Conservation (phyloP, 1,139 yeast species). For the Yamadazyma epiphylla region DNA sequence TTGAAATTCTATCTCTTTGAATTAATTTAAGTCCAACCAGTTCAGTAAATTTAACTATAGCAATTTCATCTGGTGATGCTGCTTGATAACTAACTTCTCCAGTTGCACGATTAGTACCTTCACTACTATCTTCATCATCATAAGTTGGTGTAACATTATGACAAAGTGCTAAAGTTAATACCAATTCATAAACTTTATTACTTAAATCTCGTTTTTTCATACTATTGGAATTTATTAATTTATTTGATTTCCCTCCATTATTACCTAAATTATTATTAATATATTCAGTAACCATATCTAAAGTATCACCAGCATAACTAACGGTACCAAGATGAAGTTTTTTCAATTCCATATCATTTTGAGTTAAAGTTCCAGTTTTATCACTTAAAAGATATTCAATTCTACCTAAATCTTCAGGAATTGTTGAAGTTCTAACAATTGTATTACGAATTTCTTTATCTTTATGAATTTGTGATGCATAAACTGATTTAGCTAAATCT, state of each 20-base stretch:
- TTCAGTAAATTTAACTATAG: constrained; percentile 91
- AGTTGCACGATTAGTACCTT: too few relatives aligned
- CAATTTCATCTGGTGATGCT: constrained; percentile 97
- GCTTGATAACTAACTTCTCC: constrained; percentile 82
- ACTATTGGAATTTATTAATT: constrained; percentile 14
- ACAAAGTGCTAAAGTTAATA: constrained; percentile 81
- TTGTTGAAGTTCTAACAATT: constrained; percentile 92
- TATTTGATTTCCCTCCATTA: constrained; percentile 11
- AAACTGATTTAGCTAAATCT: constrained; percentile 93
- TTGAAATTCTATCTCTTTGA: constrained; percentile 76
- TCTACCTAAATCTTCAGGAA: constrained; percentile 96
- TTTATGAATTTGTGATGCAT: constrained; percentile 91
- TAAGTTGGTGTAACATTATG: constrained; percentile 77
- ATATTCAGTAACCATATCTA: constrained; percentile 82
- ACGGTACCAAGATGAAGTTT: constrained; percentile 90
- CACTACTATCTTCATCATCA: constrained; percentile 16
- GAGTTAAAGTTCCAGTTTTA: constrained; percentile 96
- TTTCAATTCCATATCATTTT: constrained; percentile 96
- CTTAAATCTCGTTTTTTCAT: constrained; percentile 56
- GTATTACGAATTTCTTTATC: constrained; percentile 80
- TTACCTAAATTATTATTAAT: constrained; percentile 32
- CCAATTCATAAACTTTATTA: constrained; percentile 71
- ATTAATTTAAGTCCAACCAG: constrained; percentile 74
- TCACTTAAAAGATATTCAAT: constrained; percentile 90
- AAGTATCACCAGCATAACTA: constrained; percentile 86